Conservation (phyloP, 139 green algal species). For the Haematococcus sp. region DNA sequence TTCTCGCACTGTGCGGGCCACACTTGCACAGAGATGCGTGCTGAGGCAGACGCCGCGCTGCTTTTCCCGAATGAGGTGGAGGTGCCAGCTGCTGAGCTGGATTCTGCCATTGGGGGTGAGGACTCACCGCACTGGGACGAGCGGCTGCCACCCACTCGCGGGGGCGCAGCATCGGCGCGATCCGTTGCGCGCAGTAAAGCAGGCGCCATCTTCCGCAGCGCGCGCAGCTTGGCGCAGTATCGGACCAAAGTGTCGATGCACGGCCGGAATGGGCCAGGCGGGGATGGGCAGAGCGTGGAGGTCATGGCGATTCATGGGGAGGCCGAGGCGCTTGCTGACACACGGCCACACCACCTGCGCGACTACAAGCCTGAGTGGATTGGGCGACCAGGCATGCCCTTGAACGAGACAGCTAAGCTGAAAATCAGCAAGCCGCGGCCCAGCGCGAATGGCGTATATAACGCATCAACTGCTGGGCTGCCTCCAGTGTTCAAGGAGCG, state of each 20-base stretch:
- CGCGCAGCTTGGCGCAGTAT: neutral
- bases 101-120: neutral
- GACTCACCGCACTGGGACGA: slow-evolving; percentile 3
- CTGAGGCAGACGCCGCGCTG: neutral
- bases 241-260: neutral
- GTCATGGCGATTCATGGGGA: slow-evolving; percentile 11
- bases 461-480: neutral
- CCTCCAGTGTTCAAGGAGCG: slow-evolving; percentile 13
- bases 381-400: neutral
- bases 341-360: neutral
- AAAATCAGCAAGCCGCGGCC: neutral
- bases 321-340: neutral
- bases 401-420: neutral
- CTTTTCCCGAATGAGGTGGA: neutral
- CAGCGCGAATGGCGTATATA: neutral
- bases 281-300: neutral
- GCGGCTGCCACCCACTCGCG: neutral
- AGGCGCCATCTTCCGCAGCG: slow-evolving; percentile 3
- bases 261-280: neutral
- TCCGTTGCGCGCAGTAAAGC: neutral
- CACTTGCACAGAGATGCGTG: too few relatives aligned
- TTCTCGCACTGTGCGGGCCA: too few relatives aligned
- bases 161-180: neutral
- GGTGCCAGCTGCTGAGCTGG: neutral
- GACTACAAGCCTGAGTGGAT: slow-evolving; percentile 13